Percentiles rank a stretch among this genome's conserved stretches.
Evolutionary conservation across 2,329 filamentous ascomycete species (phyloP).

Genomic region (Alternaria sp.): DNA sequence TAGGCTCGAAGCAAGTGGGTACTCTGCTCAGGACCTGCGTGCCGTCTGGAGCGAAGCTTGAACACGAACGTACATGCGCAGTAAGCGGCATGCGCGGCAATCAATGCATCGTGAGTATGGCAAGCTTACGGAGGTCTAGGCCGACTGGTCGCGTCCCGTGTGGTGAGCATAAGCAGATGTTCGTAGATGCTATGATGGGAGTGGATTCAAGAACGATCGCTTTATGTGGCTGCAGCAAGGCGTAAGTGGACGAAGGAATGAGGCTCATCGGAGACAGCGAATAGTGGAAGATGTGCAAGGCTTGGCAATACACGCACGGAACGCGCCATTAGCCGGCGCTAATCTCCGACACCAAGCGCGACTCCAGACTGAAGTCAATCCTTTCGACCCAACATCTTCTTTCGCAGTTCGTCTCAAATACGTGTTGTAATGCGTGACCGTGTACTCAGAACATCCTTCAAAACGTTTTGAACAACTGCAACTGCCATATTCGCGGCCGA

Average conservation of each 20-base stretch:
- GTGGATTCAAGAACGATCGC: not conserved
- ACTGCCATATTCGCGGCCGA: not conserved
- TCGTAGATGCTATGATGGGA: not conserved
- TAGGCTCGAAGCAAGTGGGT: not conserved
- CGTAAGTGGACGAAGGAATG: not conserved
- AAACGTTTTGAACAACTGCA: not conserved
- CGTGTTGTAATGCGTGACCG: not conserved
- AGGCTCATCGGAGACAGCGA: not conserved
- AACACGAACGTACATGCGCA: not conserved
- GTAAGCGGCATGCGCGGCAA: not conserved
- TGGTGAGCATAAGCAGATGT: not conserved
- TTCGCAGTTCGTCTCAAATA: not conserved
- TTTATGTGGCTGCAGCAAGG: not conserved
- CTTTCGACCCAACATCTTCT: not conserved
- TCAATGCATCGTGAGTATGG: not conserved
- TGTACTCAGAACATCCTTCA: not conserved
- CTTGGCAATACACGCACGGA: slow-evolving; percentile 1
- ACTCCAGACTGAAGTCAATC: not conserved
- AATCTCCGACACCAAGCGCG: not conserved
- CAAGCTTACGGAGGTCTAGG: not conserved
- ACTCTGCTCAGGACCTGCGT: not conserved
- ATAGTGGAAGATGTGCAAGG: not conserved
- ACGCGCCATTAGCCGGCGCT: not conserved
- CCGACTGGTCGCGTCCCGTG: not conserved
- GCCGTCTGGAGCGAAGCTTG: not conserved